A percentile compares a stretch with the other conserved stretches of the same genome.
These are phyloP conservation scores for Diplogelasinospora grovesii DNA, from an alignment of 495 filamentous ascomycete species.

Conservation along the genomic window DNA sequence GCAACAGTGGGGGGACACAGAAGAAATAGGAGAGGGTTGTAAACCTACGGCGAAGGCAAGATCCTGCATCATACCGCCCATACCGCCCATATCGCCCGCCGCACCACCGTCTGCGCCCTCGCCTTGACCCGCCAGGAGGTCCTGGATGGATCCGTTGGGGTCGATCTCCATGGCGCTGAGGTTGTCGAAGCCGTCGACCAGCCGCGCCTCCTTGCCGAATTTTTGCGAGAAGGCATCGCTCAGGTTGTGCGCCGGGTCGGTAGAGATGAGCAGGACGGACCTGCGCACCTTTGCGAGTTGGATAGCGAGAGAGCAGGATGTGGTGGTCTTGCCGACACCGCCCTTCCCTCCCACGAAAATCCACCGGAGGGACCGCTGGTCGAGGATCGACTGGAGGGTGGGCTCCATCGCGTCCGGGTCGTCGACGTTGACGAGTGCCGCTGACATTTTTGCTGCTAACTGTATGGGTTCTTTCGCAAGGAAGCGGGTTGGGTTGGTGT, in stretches of 20 bases:
- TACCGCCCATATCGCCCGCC: slow-evolving; percentile 62
- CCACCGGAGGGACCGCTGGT: slow-evolving; percentile 93
- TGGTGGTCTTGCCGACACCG: slow-evolving; percentile 99
- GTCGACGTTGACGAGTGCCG: slow-evolving; percentile 56
- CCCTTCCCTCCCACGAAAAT: slow-evolving; percentile 99
- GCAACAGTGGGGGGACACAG: too few relatives aligned
- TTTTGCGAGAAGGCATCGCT: slow-evolving; percentile 98
- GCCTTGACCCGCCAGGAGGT: slow-evolving; percentile 75
- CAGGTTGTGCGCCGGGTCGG: slow-evolving; percentile 96
- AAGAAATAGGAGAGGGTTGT: background rate
- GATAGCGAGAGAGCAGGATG: slow-evolving; percentile 94
- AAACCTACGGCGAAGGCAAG: slow-evolving; percentile 56
- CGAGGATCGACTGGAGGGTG: slow-evolving; percentile 86
- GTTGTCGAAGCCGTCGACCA: slow-evolving; percentile 87
- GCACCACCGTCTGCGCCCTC: slow-evolving; percentile 56
- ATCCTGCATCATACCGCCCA: slow-evolving; percentile 57
- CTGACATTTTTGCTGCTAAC: slow-evolving; percentile 48
- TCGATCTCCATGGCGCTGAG: slow-evolving; percentile 99
- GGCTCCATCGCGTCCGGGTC: slow-evolving; percentile 75
- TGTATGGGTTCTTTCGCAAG: background rate
- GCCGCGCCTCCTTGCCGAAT: slow-evolving; percentile 95
- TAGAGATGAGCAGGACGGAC: slow-evolving; percentile 94
- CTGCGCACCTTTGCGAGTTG: slow-evolving; percentile 95
- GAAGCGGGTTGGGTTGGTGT: background rate
- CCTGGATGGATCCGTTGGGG: slow-evolving; percentile 95